Base-by-base conservation (phyloP, 2,329 filamentous ascomycete genomes). In the Aspergillus versicolor region DNA sequence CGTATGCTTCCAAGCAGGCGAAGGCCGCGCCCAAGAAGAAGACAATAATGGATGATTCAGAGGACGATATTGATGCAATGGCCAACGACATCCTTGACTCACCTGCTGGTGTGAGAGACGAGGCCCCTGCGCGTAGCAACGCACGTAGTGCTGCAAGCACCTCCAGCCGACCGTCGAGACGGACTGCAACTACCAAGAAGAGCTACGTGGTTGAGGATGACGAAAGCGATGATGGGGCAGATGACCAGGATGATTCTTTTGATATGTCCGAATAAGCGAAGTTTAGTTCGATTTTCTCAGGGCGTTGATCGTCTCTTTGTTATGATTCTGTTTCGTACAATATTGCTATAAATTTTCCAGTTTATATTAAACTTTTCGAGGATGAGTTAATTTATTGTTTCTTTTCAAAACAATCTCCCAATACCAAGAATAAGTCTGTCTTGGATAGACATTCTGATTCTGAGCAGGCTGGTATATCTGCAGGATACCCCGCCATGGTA, bases 1-100 rank as follows among this genome's bases (percentile, higher is more conserved):
- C 79, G 2, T 82, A 82, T 66, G 80, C 79, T n/a, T 74, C 76
- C 4, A 82, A 81, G 67, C 76, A 80, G 55, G 74, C 69, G 40
- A 83, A 81, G 64, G 64, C 74, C 17, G 42, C 57, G 24, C 40
- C 21, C 7, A 65, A 63, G 61, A 75, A 74, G 58, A 81, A 83
- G 73, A 70, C 76, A 54, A 72, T 78, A 57, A 65, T 66, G 24
- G 70, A 77, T 61, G 72, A 75, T 53, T 77, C 76, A 2, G 76
- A 79, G 58, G 76, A 78, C 60, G 77, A 80, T 32, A 78, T 78
- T 45, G 77, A 79, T 54, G 72, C 75, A 30, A 76, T 80, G 70
- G 76, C 75, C 37, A 76, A 80, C 59, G 75, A 79, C 54, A 74
- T 80, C 42, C 66, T 78, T 44, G 76, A 79, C 61, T 80, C 70